These are phyloP conservation scores for Liquidambar formosana DNA, from an alignment of 164 flowering plant genomes.

Conservation along the genomic window DNA sequence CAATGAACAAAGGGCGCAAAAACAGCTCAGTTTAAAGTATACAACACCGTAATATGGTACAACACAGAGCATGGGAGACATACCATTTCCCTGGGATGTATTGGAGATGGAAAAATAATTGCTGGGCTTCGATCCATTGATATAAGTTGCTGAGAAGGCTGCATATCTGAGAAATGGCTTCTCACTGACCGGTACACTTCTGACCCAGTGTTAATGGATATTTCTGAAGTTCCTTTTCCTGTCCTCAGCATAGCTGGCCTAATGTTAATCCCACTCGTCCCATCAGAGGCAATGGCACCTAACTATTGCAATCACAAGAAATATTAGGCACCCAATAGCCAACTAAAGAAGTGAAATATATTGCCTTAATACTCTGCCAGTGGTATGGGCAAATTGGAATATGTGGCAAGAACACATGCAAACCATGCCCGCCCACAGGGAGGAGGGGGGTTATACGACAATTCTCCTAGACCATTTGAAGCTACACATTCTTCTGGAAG, in stretches of 20 bases:
- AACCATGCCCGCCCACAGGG: too few relatives aligned
- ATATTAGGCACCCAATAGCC: background rate
- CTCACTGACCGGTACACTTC: slow-evolving; percentile 30
- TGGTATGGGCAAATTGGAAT: too few relatives aligned
- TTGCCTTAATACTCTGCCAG: background rate
- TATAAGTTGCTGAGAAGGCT: slow-evolving; percentile 22
- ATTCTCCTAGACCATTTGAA: background rate
- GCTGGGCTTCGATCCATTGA: slow-evolving; percentile 34
- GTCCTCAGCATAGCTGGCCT: slow-evolving; percentile 11
- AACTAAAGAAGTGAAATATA: slow-evolving; percentile 5
- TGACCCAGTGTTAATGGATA: slow-evolving; percentile 23
- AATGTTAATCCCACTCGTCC: background rate
- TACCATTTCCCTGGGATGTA: slow-evolving; percentile 19
- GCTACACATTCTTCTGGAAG: background rate
- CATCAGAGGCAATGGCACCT: slow-evolving; percentile 12
- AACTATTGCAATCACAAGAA: slow-evolving; percentile 18
- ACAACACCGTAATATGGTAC: background rate
- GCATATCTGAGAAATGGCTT: slow-evolving; percentile 33
- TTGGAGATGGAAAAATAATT: slow-evolving; percentile 41
- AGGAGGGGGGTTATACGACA: too few relatives aligned
- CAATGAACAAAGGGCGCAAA: background rate
- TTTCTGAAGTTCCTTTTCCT: slow-evolving; percentile 19
- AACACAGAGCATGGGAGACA: slow-evolving; percentile 11
- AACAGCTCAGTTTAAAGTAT: background rate
- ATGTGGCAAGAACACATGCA: too few relatives aligned